Evolutionary conservation across 257 asterid species (phyloP), one percentile per base, ranked within the genome.

Genomic region (Paraleonurus japonicus): DNA sequence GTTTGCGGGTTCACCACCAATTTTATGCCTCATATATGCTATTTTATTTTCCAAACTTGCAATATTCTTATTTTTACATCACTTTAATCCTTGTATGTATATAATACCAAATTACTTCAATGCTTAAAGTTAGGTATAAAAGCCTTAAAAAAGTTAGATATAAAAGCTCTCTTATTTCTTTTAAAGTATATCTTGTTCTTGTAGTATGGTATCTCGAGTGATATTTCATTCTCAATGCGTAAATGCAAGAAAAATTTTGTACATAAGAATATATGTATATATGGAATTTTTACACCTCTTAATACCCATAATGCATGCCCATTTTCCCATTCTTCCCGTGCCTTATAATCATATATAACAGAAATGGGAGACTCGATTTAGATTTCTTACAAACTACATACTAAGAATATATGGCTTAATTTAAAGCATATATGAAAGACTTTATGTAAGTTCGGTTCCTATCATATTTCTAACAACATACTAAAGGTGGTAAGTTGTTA

Each of bases 1-100:
- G 96, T 59, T 85, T 92, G 81, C 98, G 89, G 96, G 98, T 92
- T 48, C 66, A 37, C 59, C 33, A 41, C 67, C 72, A 61, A 43
- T 53, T 67, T 61, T 33, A 16, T n/a, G 28, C 59, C 9, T 43
- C 79, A 15, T 65, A 62, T 51, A 12, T 78, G 54, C 54, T 50
- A 75, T 13, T 62, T 26, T 64, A 20, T 12, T 43, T 17, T 69
- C 71, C 15, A 4, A 33, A 71, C 20, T 66, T 19, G 53, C 48
- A 11, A 13, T 20, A 27, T 19, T 61, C 13, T 59, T 47, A 22
- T 58, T 74, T 17, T 26, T n/a, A 41, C 48, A 35, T 71, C 39
- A 20, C 35, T 24, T 48, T 24, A 47, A 71, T 39, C 51, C n/a
- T 63, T 61, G 24, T 15, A 11, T 16, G 41, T 9, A 66, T 24